phyloP scores from a whole-genome alignment of 768 basidiomycete genomes.

The Phanerodontia chrysosporium region DNA sequence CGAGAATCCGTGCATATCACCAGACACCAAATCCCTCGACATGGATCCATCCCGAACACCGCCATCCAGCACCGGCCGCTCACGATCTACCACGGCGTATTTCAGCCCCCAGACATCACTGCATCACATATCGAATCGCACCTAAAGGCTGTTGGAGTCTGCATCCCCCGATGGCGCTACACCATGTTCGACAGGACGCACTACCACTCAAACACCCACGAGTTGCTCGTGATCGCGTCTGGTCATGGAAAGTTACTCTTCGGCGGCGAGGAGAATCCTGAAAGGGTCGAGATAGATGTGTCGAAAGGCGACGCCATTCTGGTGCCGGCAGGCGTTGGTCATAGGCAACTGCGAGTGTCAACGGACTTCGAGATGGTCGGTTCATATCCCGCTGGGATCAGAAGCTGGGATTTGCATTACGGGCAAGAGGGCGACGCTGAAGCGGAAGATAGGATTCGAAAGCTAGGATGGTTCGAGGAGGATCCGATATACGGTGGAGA shows the following conservation, averaged over 20 bases:
- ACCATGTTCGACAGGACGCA: conserved; percentile 38
- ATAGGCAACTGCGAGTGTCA: conserved; percentile 30
- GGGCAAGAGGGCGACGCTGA: conserved; percentile 30
- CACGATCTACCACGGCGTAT: conserved; percentile 34
- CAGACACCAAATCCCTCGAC: conserved; percentile 29
- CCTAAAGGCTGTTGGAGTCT: conserved; percentile 29
- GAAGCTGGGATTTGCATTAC: conserved; percentile 38
- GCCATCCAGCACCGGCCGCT: conserved; percentile 32
- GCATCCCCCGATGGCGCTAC: conserved; percentile 38
- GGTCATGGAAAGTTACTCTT: conserved; percentile 37
- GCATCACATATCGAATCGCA: conserved; percentile 30
- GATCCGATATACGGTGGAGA: conserved; percentile 39
- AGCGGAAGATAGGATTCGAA: conserved; percentile 24
- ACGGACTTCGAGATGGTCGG: conserved; percentile 37
- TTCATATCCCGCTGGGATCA: conserved; percentile 32
- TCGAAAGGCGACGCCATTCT: conserved; percentile 36
- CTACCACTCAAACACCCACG: conserved; percentile 41
- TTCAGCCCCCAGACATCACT: conserved; percentile 18
- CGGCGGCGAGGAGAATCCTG: conserved; percentile 34
- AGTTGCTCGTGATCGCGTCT: conserved; percentile 31
- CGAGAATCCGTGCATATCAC: conserved; percentile 24
- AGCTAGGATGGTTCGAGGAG: conserved; percentile 32
- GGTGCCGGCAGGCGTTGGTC: conserved; percentile 38
- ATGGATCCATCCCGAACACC: conserved; percentile 33
- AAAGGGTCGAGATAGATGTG: conserved; percentile 28